These are phyloP conservation scores for Schizophyllum amplum DNA, from an alignment of 1,284 basidiomycete species.

Conservation along the genomic window DNA sequence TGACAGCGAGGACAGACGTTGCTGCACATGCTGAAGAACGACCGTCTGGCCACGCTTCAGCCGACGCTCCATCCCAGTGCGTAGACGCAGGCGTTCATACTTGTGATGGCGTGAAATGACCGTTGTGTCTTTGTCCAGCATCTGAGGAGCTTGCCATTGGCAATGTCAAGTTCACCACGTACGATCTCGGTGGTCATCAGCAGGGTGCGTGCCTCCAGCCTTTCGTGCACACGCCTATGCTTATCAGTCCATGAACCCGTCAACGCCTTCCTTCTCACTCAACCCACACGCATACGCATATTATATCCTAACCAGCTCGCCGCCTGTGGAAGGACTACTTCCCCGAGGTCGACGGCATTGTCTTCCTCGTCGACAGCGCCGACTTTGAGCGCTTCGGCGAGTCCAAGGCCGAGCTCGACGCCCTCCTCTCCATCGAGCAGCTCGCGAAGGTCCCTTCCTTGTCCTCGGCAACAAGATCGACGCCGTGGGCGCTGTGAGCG, in stretches of 20 bases:
- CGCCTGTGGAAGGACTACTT: slow-evolving; percentile 99
- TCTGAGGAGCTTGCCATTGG: slow-evolving; percentile 99
- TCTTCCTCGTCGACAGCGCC: slow-evolving; percentile 97
- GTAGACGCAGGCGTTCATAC: slow-evolving; percentile 14
- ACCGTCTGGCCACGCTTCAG: slow-evolving; percentile 94
- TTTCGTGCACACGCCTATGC: slow-evolving; percentile 1
- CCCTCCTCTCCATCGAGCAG: slow-evolving; percentile 90
- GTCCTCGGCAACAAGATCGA: slow-evolving; percentile 99
- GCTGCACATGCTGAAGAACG: slow-evolving; percentile 99
- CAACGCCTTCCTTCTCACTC: not conserved
- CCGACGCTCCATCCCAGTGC: slow-evolving; percentile 98
- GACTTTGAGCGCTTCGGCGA: slow-evolving; percentile 96
- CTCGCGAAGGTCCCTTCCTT: slow-evolving; percentile 97
- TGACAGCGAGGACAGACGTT: slow-evolving; percentile 62
- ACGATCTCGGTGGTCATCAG: slow-evolving; percentile 96
- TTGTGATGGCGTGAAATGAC: not conserved
- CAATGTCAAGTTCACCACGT: slow-evolving; percentile 98
- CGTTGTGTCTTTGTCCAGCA: slow-evolving; percentile 39
- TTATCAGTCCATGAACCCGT: slow-evolving; percentile 7
- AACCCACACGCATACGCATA: not conserved
- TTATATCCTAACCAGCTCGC: slow-evolving; percentile 68
- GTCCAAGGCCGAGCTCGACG: slow-evolving; percentile 95
- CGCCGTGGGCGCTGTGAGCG: slow-evolving; percentile 93
- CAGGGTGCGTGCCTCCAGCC: slow-evolving; percentile 57
- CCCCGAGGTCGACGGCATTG: slow-evolving; percentile 98